Conservation (phyloP, 768 basidiomycete genomes). For the Sutorius australiensis region DNA sequence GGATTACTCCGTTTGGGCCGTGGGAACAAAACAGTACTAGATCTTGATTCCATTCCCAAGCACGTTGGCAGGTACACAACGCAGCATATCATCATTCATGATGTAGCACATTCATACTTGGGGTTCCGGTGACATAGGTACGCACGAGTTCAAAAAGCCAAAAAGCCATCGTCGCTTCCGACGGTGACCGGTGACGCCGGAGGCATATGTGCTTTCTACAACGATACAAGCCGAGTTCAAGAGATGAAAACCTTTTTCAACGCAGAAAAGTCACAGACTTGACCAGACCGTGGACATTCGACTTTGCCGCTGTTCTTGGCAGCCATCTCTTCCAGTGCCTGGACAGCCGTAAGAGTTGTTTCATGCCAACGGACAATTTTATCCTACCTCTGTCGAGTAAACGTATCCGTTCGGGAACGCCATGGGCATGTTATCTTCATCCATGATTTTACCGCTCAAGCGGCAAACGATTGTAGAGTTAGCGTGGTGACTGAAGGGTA, state of each 20-base stretch:
- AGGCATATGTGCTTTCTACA: conserved; percentile 14
- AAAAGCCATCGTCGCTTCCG: conserved; percentile 23
- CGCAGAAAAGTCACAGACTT: conserved; percentile 57
- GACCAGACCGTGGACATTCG: conserved; percentile 76
- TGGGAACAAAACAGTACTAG: conserved; percentile 16
- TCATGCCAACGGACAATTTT: conserved; percentile 4
- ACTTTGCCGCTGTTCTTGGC: conserved; percentile 72
- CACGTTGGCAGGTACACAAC: conserved; percentile 23
- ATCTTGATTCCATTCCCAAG: conserved; percentile 26
- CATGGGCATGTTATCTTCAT: conserved; percentile 90
- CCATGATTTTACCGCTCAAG: conserved; percentile 91
- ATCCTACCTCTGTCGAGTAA: conserved; percentile 84
- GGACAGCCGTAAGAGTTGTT: conserved; percentile 13
- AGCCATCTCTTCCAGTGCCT: conserved; percentile 90
- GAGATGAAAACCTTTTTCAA: conserved; percentile 91
- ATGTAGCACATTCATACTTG: not conserved
- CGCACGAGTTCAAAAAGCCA: conserved; percentile 12
- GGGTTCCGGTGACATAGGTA: conserved; percentile 10
- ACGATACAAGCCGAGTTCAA: conserved; percentile 32
- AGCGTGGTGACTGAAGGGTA: conserved; percentile 89
- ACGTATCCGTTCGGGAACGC: conserved; percentile 88
- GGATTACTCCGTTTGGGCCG: not conserved
- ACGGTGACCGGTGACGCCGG: conserved; percentile 8
- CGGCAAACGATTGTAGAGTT: conserved; percentile 95
- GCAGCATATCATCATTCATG: conserved; percentile 9